Conservation (phyloP, 306 rosid species). For the Hylodesmum podocarpum region DNA sequence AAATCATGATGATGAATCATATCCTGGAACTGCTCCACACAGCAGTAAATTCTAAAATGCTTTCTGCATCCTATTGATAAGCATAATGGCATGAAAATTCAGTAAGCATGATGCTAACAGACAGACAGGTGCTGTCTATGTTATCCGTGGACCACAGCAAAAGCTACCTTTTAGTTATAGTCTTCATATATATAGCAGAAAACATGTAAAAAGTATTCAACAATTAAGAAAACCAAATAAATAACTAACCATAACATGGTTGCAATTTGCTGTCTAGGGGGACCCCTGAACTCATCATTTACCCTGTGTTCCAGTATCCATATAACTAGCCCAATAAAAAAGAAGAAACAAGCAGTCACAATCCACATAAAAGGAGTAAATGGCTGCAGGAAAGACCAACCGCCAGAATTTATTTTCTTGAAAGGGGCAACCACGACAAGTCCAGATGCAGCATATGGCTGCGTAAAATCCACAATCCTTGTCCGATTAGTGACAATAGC, state of each 20-base stretch:
- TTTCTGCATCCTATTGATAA: conserved; percentile 14
- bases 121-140: conserved; percentile 9
- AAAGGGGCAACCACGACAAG: conserved; percentile 89
- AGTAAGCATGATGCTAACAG: neutral
- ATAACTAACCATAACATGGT: conserved; percentile 91
- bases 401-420: conserved; percentile 68
- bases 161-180: neutral
- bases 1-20: conserved; percentile 13
- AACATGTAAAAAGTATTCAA: neutral
- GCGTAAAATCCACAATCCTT: conserved; percentile 83
- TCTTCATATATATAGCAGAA: neutral
- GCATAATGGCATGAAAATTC: conserved; percentile 25
- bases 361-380: conserved; percentile 81
- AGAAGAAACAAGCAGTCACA: conserved; percentile 68
- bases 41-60: conserved; percentile 16
- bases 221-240: neutral
- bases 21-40: conserved; percentile 16
- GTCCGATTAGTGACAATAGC: conserved; percentile 89
- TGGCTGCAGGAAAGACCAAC: conserved; percentile 93
- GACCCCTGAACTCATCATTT: conserved; percentile 92
- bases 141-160: conserved; percentile 4
- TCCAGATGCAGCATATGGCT: conserved; percentile 89
- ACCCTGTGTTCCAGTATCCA: conserved; percentile 93
- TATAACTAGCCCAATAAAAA: conserved; percentile 77
- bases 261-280: conserved; percentile 73